Conservation (phyloP, 129 eudicot species). For the Calendula officinalis region DNA sequence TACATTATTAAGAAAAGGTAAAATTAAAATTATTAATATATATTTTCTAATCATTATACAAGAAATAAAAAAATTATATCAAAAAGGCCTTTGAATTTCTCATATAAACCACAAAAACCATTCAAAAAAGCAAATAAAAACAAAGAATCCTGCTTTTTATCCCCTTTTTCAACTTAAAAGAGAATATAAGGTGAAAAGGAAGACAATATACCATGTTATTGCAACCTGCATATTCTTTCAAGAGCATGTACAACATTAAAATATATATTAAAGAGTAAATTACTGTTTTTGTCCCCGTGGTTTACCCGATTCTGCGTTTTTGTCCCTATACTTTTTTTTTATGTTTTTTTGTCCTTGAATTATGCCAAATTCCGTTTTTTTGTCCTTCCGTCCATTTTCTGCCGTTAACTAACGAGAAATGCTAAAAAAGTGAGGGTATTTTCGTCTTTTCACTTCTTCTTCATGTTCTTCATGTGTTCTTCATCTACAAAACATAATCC, state of each 20-base stretch:
- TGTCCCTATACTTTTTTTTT: no score
- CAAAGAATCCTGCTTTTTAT: conserved; percentile 3
- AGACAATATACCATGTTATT: conserved; percentile 22
- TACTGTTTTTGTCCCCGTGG: no score
- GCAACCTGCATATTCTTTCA: conserved; percentile 22
- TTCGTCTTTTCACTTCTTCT: no score
- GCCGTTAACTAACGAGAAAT: no score
- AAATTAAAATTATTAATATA: background rate
- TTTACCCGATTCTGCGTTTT: no score
- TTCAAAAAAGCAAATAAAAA: conserved; percentile 10
- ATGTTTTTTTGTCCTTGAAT: no score
- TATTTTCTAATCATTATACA: background rate
- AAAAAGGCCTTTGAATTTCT: background rate
- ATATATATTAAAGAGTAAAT: no score
- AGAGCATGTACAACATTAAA: conserved; percentile 23
- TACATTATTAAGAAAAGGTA: background rate
- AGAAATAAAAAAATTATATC: background rate
- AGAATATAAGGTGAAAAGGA: background rate
- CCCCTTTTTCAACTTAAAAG: background rate
- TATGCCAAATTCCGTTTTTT: no score
- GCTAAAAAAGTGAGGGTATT: no score
- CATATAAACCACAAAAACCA: conserved; percentile 14
- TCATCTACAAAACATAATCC: no score
- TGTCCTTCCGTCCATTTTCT: no score
- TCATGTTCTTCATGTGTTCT: no score